Evolutionary conservation across 768 basidiomycete genomes (phyloP).

Genomic region (Cyclocybe aegerita): DNA sequence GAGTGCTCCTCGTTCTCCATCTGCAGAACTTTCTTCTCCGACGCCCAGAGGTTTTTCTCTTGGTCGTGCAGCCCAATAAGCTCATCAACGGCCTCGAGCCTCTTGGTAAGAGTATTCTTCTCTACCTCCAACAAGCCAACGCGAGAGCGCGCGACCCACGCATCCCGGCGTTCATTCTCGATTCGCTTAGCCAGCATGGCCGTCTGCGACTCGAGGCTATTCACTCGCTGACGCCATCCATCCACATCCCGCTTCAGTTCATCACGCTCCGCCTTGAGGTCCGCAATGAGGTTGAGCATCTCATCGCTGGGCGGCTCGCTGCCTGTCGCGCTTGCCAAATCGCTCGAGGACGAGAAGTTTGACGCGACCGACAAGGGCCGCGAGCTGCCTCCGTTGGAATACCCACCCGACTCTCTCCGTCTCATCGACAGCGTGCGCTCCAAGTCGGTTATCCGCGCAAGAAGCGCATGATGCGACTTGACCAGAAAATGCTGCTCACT

Average conservation of each 20-base stretch:
- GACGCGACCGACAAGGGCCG: slow-evolving; percentile 54
- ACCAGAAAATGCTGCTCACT: slow-evolving; percentile 86
- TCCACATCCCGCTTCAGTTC: slow-evolving; percentile 86
- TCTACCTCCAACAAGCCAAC: slow-evolving; percentile 66
- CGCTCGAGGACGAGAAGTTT: slow-evolving; percentile 31
- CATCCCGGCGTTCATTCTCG: slow-evolving; percentile 78
- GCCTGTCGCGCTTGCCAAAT: slow-evolving; percentile 31
- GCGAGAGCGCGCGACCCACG: slow-evolving; percentile 80
- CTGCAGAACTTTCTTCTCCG: slow-evolving; percentile 26
- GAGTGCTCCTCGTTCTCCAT: slow-evolving; percentile 38
- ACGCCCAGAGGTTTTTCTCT: slow-evolving; percentile 25
- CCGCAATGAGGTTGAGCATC: slow-evolving; percentile 71
- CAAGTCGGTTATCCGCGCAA: slow-evolving; percentile 79
- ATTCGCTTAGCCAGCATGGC: slow-evolving; percentile 64
- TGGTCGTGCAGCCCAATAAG: slow-evolving; percentile 22
- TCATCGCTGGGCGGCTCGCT: slow-evolving; percentile 58
- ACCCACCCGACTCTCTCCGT: slow-evolving; percentile 32
- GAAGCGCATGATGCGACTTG: slow-evolving; percentile 80
- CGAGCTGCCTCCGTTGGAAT: slow-evolving; percentile 38
- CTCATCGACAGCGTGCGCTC: slow-evolving; percentile 63
- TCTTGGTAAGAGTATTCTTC: slow-evolving; percentile 55
- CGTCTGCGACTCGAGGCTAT: slow-evolving; percentile 72
- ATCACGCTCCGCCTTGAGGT: slow-evolving; percentile 87
- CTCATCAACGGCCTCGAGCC: slow-evolving; percentile 37
- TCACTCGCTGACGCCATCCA: slow-evolving; percentile 79